Conservation (phyloP, 805 yeast genomes). For the Barnettozyma wickerhamii region DNA sequence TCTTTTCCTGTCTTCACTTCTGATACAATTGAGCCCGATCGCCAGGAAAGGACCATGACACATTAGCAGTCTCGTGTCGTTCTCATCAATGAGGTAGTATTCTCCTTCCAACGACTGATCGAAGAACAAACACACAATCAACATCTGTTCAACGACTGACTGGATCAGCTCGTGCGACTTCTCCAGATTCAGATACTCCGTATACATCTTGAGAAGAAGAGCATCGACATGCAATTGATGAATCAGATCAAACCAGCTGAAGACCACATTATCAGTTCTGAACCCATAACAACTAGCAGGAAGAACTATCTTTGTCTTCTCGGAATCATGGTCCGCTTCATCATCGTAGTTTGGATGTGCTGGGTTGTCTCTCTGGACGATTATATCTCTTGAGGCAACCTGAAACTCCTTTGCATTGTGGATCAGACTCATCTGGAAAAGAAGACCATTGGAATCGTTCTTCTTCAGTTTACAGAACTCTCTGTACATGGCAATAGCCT, state of each 20-base stretch:
- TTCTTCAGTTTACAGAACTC: constrained; percentile 21
- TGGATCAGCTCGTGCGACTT: constrained; percentile 19
- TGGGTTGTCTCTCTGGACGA: constrained; percentile 13
- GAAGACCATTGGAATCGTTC: constrained; percentile 17
- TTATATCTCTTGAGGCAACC: constrained; percentile 14
- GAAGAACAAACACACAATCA: constrained; percentile 18
- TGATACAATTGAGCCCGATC: constrained; percentile 17
- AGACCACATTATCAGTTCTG: constrained; percentile 11
- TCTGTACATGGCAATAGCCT: constrained; percentile 24
- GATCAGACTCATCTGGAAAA: constrained; percentile 22
- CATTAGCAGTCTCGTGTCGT: constrained; percentile 21
- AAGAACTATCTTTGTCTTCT: constrained; percentile 1
- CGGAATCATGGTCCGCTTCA: not conserved
- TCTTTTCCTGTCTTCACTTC: constrained; percentile 8
- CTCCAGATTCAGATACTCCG: constrained; percentile 30
- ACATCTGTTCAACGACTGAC: constrained; percentile 15
- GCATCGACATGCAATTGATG: constrained; percentile 33
- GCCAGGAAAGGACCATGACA: constrained; percentile 22
- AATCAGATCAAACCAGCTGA: constrained; percentile 26
- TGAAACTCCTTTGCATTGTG: constrained; percentile 27
- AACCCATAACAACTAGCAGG: constrained; percentile 23
- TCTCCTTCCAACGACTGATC: not conserved
- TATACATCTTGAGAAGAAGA: constrained; percentile 31
- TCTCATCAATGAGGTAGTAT: constrained; percentile 4
- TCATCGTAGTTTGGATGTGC: constrained; percentile 20